Conservation (phyloP, 2,329 filamentous ascomycete species). For the Xylaria sp. region DNA sequence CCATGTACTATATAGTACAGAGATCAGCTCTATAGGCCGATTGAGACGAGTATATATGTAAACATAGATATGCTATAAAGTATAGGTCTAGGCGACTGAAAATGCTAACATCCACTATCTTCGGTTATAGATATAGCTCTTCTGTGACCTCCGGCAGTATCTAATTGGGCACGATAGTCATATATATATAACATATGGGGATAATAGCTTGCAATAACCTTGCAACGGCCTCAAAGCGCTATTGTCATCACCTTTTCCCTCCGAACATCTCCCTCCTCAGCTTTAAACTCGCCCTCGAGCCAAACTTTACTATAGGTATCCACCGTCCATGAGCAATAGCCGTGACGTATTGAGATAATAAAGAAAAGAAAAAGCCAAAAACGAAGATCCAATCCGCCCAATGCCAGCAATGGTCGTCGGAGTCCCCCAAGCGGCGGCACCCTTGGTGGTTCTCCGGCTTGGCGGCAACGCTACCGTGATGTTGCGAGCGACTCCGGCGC, state of each 20-base stretch:
- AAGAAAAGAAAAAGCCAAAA: conserved; percentile 30
- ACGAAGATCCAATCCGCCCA: conserved; percentile 38
- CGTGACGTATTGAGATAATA: conserved; percentile 39
- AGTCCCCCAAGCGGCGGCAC: conserved; percentile 11
- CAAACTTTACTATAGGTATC: conserved; percentile 46
- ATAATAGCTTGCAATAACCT: conserved; percentile 13
- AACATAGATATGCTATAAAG: conserved; percentile 2
- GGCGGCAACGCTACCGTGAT: conserved; percentile 22
- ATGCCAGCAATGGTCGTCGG: conserved; percentile 39
- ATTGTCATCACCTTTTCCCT: conserved; percentile 16
- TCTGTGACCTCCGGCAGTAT: conserved; percentile 14
- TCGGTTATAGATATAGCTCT: neutral
- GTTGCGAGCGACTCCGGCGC: conserved; percentile 29
- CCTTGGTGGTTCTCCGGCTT: conserved; percentile 11
- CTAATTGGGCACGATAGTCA: conserved; percentile 24
- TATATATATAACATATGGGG: conserved; percentile 32
- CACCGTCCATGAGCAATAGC: conserved; percentile 44
- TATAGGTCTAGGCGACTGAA: neutral
- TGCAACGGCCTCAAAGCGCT: conserved; percentile 17
- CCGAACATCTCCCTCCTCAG: conserved; percentile 33
- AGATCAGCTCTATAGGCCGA: no score
- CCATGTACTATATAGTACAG: neutral
- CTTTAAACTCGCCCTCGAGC: conserved; percentile 36
- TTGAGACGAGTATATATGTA: neutral
- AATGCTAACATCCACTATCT: neutral